These are phyloP conservation scores for Apiospora kogelbergensis DNA, from an alignment of 2,329 filamentous ascomycete species.

Conservation along the genomic window DNA sequence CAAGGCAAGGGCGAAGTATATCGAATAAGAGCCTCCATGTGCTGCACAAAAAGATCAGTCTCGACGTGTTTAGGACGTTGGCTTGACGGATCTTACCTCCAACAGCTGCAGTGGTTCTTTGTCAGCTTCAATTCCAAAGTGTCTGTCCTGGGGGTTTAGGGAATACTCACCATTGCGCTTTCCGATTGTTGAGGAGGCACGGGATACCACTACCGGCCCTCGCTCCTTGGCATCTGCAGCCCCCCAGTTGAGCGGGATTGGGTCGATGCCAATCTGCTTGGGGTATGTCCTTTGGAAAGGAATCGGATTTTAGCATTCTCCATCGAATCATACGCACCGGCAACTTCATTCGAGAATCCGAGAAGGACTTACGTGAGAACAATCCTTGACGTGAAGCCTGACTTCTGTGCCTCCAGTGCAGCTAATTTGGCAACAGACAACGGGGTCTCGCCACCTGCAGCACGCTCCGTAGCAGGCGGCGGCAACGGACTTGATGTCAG, in stretches of 20 bases:
- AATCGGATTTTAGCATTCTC: not conserved
- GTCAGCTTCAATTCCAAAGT: conserved; percentile 24
- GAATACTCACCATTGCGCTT: conserved; percentile 70
- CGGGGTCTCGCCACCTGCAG: not conserved
- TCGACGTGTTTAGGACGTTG: not conserved
- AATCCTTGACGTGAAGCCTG: conserved; percentile 53
- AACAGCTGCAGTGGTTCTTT: conserved; percentile 44
- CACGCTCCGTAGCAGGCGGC: conserved; percentile 11
- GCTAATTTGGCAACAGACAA: conserved; percentile 15
- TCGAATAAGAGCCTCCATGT: conserved; percentile 86
- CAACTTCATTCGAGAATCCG: not conserved
- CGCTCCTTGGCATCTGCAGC: conserved; percentile 70
- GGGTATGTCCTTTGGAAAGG: conserved; percentile 70
- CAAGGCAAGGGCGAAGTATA: conserved; percentile 91
- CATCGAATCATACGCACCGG: not conserved
- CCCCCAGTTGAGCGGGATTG: conserved; percentile 87
- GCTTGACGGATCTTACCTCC: conserved; percentile 46
- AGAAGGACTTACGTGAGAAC: conserved; percentile 47
- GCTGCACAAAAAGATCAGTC: conserved; percentile 21
- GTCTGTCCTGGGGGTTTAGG: conserved; percentile 13
- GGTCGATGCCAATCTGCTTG: conserved; percentile 90
- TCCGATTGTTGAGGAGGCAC: conserved; percentile 72
- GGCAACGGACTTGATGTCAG: conserved; percentile 1
- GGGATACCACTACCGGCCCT: conserved; percentile 86
- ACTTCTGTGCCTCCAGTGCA: conserved; percentile 35